These are phyloP conservation scores for Myxozyma neglecta DNA, from an alignment of 805 yeast genomes.

Conservation along the genomic window DNA sequence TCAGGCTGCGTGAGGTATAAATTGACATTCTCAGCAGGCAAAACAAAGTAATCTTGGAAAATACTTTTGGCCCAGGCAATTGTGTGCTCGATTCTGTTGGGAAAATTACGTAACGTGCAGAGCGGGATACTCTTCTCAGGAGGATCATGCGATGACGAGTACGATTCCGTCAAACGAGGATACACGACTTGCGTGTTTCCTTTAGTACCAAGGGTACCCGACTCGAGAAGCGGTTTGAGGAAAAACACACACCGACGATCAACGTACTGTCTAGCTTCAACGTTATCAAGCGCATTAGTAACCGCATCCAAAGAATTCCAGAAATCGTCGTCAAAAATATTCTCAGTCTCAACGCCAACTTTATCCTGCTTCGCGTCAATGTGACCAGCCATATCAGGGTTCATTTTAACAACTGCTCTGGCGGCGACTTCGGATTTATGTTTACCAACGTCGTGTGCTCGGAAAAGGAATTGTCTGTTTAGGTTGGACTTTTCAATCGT, in stretches of 20 bases:
- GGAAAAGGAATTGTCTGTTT: slow-evolving; percentile 92
- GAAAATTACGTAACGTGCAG: slow-evolving; percentile 96
- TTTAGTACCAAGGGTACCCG: slow-evolving; percentile 97
- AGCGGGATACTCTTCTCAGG: slow-evolving; percentile 97
- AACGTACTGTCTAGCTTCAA: slow-evolving; percentile 96
- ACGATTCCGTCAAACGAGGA: slow-evolving; percentile 91
- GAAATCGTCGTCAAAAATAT: slow-evolving; percentile 77
- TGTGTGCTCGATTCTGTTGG: slow-evolving; percentile 96
- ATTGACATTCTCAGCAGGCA: slow-evolving; percentile 91
- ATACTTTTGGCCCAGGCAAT: slow-evolving; percentile 98
- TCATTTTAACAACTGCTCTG: slow-evolving; percentile 77
- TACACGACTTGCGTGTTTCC: slow-evolving; percentile 97
- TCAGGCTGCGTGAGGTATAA: slow-evolving; percentile 86
- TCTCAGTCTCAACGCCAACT: slow-evolving; percentile 91
- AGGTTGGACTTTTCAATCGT: slow-evolving; percentile 92
- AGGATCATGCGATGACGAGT: slow-evolving; percentile 95
- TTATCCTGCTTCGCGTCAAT: slow-evolving; percentile 78
- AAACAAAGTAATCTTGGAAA: slow-evolving; percentile 88
- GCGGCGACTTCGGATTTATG: slow-evolving; percentile 91
- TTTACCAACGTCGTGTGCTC: slow-evolving; percentile 91
- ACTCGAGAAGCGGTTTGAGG: slow-evolving; percentile 86
- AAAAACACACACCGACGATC: slow-evolving; percentile 95
- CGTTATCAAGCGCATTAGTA: slow-evolving; percentile 94
- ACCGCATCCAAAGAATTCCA: slow-evolving; percentile 86
- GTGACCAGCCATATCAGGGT: slow-evolving; percentile 76